phyloP scores from a whole-genome alignment of 1,284 basidiomycete genomes.

The Fomes fomentarius region DNA sequence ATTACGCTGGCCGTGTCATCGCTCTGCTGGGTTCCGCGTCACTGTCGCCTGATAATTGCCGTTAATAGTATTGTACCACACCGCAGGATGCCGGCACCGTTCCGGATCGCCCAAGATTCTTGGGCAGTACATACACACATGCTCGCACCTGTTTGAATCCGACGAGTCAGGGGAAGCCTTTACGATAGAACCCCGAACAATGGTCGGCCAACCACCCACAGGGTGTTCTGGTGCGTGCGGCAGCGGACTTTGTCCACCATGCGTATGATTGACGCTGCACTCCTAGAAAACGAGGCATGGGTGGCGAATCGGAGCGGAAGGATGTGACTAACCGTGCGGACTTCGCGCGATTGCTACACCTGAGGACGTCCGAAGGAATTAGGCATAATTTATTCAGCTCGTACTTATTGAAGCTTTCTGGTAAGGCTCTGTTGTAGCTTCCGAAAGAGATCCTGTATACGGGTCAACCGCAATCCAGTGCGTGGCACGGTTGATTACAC shows the following conservation, averaged over 20 bases:
- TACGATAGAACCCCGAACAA: no score
- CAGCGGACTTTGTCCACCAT: conserved; percentile 2
- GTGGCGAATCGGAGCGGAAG: neutral
- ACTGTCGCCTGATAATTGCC: neutral
- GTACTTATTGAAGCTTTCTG: conserved; percentile 1
- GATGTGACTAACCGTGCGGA: conserved; percentile 1
- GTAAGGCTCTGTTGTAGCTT: conserved; percentile 8
- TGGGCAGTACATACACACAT: no score
- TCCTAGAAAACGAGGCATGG: conserved; percentile 4
- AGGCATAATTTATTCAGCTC: neutral
- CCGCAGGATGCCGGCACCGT: no score
- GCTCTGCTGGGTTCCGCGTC: neutral
- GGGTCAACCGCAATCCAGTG: neutral
- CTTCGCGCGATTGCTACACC: neutral
- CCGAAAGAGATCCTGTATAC: conserved; percentile 3
- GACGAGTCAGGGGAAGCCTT: no score
- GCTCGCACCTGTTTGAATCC: no score
- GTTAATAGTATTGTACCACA: neutral
- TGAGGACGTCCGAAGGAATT: neutral
- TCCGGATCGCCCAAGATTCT: no score
- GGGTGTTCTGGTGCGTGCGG: no score
- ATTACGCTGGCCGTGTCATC: neutral
- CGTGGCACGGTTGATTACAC: neutral
- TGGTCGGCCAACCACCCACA: neutral
- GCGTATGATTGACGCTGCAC: conserved; percentile 8